Evolutionary conservation across 805 yeast species (phyloP), one percentile per base, ranked within the genome.

Genomic region (Lachancea kluyveri): DNA sequence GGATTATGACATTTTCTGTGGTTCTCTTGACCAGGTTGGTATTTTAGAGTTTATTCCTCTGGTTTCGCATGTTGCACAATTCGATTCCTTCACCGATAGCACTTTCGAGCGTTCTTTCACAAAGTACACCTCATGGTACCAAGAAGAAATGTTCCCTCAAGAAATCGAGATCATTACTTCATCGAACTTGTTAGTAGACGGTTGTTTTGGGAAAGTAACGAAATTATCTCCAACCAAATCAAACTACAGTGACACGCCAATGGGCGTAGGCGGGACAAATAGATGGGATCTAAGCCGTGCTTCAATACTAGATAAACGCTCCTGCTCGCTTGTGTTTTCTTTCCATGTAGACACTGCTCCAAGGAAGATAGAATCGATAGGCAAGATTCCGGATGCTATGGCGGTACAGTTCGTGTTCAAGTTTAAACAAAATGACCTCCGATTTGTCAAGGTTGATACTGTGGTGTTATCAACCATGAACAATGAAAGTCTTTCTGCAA

Each of bases 21-120:
- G 43, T 18, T 42, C 41, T 8, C 24, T 48, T 18, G 49, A 48
- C 29, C 50, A 48, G 31, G 30, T 45, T 11, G 53, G 53, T 3
- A 16, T 42, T 4, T 28, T 35, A 23, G 53, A 48, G 36, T 37
- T 46, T 48, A 23, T 31, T 4, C 30, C 43, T 2, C 19, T 45
- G 10, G 26, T 38, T 9, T 15, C 11, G 14, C 26, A 33, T 4
- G 28, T 42, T 6, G 24, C 23, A n/a, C 50, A 46, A 30, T 42
- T 39, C 27, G 50, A 48, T 26, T 41, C 48, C 3, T 46, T 39
- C 23, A 8, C 12, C 2, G 45, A 39, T 17, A 21, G 17, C 4
- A 33, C 36, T 17, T 46, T 46, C 24, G 10, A 8, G n/a, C n/a
- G n/a, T n/a, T n/a, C n/a, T n/a, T n/a, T n/a, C n/a, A n/a, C n/a